Evolutionary conservation across 1,139 yeast species (phyloP).

Genomic region (Sugiyamaella pinicola): DNA sequence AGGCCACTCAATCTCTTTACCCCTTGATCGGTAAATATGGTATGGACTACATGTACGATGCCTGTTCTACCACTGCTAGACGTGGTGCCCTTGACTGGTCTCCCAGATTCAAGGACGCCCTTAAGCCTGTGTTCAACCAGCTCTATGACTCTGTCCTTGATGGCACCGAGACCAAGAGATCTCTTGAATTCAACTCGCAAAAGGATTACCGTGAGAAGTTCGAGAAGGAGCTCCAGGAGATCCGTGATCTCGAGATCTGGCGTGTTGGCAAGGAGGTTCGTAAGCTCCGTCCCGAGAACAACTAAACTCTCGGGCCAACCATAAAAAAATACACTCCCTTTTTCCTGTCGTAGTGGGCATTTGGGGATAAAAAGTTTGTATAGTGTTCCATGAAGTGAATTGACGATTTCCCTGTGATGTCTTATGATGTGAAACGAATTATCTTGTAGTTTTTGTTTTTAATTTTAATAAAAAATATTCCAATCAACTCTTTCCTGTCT

Average conservation of each 20-base stretch:
- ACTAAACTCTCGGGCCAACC: constrained; percentile 42
- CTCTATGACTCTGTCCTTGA: constrained; percentile 93
- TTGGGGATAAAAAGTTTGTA: constrained; percentile 27
- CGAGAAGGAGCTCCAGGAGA: constrained; percentile 88
- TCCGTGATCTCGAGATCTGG: constrained; percentile 99
- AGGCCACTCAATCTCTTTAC: constrained; percentile 98
- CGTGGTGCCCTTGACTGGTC: constrained; percentile 99
- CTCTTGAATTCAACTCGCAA: constrained; percentile 97
- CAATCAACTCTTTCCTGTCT: not conserved
- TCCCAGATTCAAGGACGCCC: constrained; percentile 97
- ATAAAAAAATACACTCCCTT: constrained; percentile 19
- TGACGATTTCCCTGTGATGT: constrained; percentile 26
- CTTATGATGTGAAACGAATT: constrained; percentile 21
- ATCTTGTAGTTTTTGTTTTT: constrained; percentile 3
- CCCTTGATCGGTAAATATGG: constrained; percentile 99
- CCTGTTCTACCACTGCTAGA: constrained; percentile 99
- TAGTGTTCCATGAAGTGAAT: constrained; percentile 31
- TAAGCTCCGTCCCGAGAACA: constrained; percentile 99
- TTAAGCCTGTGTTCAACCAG: constrained; percentile 97
- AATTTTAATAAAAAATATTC: not conserved
- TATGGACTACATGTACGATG: constrained; percentile 99
- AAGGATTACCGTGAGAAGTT: constrained; percentile 96
- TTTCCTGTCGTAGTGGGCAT: constrained; percentile 25
- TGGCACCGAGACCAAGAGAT: constrained; percentile 97
- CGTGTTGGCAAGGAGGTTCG: constrained; percentile 99